phyloP scores from a whole-genome alignment of 139 green algal species.

The Chlamydomonas schloesseri region DNA sequence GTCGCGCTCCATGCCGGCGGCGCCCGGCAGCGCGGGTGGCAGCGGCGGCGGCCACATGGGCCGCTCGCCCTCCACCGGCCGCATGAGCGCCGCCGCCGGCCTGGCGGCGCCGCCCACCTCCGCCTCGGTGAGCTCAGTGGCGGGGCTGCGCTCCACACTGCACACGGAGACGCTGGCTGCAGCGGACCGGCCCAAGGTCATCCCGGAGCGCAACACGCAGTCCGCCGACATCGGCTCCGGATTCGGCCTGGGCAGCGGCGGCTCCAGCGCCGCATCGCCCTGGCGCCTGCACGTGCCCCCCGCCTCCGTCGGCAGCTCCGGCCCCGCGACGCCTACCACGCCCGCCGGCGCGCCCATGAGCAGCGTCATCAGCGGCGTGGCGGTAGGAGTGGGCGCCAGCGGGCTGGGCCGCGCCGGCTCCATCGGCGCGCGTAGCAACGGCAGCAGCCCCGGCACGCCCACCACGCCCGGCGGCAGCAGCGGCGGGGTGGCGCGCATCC shows the following conservation, averaged over 20 bases:
- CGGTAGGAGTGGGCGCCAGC: not conserved
- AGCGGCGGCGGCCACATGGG: not conserved
- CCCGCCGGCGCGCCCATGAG: not conserved
- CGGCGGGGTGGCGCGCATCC: slow-evolving; percentile 68
- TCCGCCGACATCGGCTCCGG: slow-evolving; percentile 33
- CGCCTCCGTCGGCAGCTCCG: not conserved
- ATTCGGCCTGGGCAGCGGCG: slow-evolving; percentile 12
- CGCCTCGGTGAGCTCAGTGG: not conserved
- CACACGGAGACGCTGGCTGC: slow-evolving; percentile 61
- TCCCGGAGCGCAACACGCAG: slow-evolving; percentile 47
- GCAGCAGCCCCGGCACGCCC: not conserved
- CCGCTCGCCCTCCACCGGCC: slow-evolving; percentile 34
- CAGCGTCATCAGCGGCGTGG: not conserved
- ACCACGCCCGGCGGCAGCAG: slow-evolving; percentile 13
- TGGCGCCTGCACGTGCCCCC: not conserved
- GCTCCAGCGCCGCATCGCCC: not conserved
- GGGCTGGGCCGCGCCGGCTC: slow-evolving; percentile 3
- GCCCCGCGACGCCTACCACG: slow-evolving; percentile 13
- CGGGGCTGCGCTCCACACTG: slow-evolving; percentile 55
- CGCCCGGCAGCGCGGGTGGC: not conserved
- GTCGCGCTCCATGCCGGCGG: slow-evolving; percentile 10
- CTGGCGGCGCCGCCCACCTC: slow-evolving; percentile 16
- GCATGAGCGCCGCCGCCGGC: slow-evolving; percentile 8
- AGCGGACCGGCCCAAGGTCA: slow-evolving; percentile 37
- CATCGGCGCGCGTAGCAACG: not conserved